A percentile compares a stretch with the other conserved stretches of the same genome.
These are phyloP conservation scores for Dryas alaskensis DNA, from an alignment of 306 rosid genomes.

Conservation along the genomic window DNA sequence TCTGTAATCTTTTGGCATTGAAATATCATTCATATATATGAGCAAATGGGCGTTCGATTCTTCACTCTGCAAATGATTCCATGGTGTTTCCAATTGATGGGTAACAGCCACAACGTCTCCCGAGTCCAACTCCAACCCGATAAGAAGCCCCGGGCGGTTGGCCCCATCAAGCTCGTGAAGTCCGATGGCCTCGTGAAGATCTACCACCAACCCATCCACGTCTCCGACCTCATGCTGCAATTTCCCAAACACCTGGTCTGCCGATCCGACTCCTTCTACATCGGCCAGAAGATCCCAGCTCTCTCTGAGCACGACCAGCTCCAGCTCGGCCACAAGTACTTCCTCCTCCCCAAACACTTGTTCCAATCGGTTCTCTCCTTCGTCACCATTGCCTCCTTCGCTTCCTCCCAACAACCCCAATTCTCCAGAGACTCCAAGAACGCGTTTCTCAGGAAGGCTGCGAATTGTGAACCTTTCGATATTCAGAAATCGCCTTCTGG, in stretches of 20 bases:
- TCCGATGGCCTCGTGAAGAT: slow-evolving; percentile 33
- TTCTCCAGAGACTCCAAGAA: neutral
- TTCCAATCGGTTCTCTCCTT: slow-evolving; percentile 43
- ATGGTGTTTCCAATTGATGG: slow-evolving; percentile 28
- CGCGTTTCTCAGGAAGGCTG: slow-evolving; percentile 28
- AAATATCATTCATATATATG: neutral
- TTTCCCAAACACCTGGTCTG: slow-evolving; percentile 41
- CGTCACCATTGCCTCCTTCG: slow-evolving; percentile 37
- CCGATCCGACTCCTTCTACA: slow-evolving; percentile 37
- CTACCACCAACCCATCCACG: slow-evolving; percentile 30
- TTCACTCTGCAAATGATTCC: slow-evolving; percentile 22
- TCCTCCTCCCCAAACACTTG: slow-evolving; percentile 37
- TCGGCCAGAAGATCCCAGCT: slow-evolving; percentile 47
- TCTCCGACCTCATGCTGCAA: slow-evolving; percentile 23
- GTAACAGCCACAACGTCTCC: slow-evolving; percentile 4
- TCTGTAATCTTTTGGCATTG: neutral
- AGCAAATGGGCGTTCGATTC: slow-evolving; percentile 6
- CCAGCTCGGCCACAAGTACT: slow-evolving; percentile 40
- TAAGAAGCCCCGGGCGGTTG: neutral
- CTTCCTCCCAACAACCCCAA: neutral
- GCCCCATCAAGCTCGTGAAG: slow-evolving; percentile 29
- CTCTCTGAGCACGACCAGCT: slow-evolving; percentile 36
- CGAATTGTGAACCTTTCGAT: slow-evolving; percentile 32
- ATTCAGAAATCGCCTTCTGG: slow-evolving; percentile 36
- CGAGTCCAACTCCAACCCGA: slow-evolving; percentile 1